Conservation (phyloP, 2,329 filamentous ascomycete genomes). For the Colletotrichum lentis region DNA sequence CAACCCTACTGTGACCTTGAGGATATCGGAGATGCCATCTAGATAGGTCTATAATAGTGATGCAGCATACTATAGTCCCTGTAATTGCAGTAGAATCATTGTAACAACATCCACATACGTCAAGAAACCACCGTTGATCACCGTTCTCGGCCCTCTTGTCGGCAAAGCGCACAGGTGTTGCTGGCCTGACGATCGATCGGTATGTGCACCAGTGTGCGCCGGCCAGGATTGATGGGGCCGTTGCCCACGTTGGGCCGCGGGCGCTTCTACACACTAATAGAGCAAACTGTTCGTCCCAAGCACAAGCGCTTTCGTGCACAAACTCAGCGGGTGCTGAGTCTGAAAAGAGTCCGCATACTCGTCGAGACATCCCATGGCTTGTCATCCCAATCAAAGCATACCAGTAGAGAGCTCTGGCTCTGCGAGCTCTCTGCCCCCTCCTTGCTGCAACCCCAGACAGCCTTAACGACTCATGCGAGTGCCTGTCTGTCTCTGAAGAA, state of each 20-base stretch:
- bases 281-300: slow-evolving; percentile 30
- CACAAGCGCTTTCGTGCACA: slow-evolving; percentile 2
- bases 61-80: too few species aligned
- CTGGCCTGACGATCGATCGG: neutral
- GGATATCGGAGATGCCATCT: too few species aligned
- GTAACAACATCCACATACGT: too few species aligned
- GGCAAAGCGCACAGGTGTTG: slow-evolving; percentile 8
- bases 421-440: slow-evolving; percentile 10
- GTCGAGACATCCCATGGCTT: slow-evolving; percentile 9
- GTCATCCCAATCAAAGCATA: slow-evolving; percentile 27
- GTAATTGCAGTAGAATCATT: too few species aligned
- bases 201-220: too few species aligned
- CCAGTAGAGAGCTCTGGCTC: slow-evolving; percentile 25
- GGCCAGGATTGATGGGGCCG: slow-evolving; percentile 12
- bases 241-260: neutral
- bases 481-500: slow-evolving; percentile 17
- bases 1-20: too few species aligned
- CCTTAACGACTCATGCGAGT: slow-evolving; percentile 31
- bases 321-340: neutral
- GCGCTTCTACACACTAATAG: too few species aligned
- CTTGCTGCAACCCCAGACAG: slow-evolving; percentile 30
- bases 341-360: neutral
- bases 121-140: too few species aligned
- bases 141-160: neutral
- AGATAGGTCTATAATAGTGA: too few species aligned